Base-by-base conservation (phyloP, 495 filamentous ascomycete species). In the Evansstolkia leycettana region DNA sequence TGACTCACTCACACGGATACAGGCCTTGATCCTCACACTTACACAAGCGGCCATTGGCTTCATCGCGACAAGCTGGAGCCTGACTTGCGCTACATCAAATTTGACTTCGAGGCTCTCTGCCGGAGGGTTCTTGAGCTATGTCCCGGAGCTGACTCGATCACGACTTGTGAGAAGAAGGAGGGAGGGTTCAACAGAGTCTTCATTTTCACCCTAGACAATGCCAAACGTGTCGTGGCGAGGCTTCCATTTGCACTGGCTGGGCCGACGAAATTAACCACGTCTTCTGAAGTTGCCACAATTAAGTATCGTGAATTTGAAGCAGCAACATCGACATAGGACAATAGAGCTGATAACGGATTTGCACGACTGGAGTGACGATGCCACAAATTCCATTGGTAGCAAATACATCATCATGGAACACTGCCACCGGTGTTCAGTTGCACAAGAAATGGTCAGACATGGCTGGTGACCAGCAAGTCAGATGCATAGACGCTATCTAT, bases 391-490 rank as follows among this genome's bases (percentile, higher is more conserved):
- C 18, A 46, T 60, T 26, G 59, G 62, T 17, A 42, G 41, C 9
- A 62, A 70, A 38, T 67, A 69, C 35, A 67, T 70, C 36, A 63
- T 70, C 25, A 54, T 58, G 45, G 57, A 67, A 41, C 47, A 60
- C n/a, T 46, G 55, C 47, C 3, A 16, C 14, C 5, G 63, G 64
- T 34, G 39, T 62, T 34, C 54, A 48, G 27, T 26, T 68, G 37
- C 52, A 62, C 34, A 37, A 60, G 34, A 41, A 31, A 29, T 66
- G 62, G 62, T 47, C 46, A 26, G 34, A 30, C 28, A 65, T 70
- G 61, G 48, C 43, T 38, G 30, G 39, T 15, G 33, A 51, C 25
- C 51, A 67, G 34, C 50, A 64, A 32, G 55, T 60, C 39, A 38
- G 40, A 14, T 63, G 51, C 34, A 61, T 53, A 0, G 53, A 61